Conservation (phyloP, 306 rosid genomes). For the Abrus pulchellus region DNA sequence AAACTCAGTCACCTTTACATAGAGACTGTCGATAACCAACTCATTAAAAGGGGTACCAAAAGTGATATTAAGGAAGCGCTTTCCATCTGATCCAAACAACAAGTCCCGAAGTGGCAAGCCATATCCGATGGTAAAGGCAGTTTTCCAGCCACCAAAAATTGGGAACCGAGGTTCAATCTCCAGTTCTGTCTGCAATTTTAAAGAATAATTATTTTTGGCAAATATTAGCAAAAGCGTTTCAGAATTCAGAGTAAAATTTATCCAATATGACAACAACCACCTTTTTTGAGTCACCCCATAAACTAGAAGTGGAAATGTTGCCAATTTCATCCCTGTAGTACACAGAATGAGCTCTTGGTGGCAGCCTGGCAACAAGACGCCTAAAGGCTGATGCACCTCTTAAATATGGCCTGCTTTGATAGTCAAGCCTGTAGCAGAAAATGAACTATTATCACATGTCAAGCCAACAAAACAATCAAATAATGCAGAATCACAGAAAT, state of each 20-base stretch:
- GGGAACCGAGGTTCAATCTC: slow-evolving; percentile 97
- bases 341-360: slow-evolving; percentile 93
- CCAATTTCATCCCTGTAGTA: slow-evolving; percentile 98
- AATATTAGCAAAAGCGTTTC: slow-evolving; percentile 37
- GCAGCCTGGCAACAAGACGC: slow-evolving; percentile 86
- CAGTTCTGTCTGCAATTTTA: slow-evolving; percentile 71
- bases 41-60: slow-evolving; percentile 86
- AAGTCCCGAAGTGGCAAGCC: slow-evolving; percentile 91
- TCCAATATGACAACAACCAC: slow-evolving; percentile 46
- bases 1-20: slow-evolving; percentile 71
- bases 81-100: slow-evolving; percentile 78
- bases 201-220: slow-evolving; percentile 34
- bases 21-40: slow-evolving; percentile 78
- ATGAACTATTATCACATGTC: slow-evolving; percentile 37
- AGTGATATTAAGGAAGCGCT: slow-evolving; percentile 77
- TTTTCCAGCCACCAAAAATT: slow-evolving; percentile 97
- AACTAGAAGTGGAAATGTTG: slow-evolving; percentile 91
- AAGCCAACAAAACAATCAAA: slow-evolving; percentile 41
- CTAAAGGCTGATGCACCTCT: slow-evolving; percentile 88
- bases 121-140: slow-evolving; percentile 92
- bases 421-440: slow-evolving; percentile 83
- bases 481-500: slow-evolving; percentile 40
- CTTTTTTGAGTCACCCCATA: slow-evolving; percentile 96
- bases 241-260: background rate
- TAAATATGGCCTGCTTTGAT: slow-evolving; percentile 80